These are phyloP conservation scores for Suillus lakei DNA, from an alignment of 768 basidiomycete species.

Conservation along the genomic window DNA sequence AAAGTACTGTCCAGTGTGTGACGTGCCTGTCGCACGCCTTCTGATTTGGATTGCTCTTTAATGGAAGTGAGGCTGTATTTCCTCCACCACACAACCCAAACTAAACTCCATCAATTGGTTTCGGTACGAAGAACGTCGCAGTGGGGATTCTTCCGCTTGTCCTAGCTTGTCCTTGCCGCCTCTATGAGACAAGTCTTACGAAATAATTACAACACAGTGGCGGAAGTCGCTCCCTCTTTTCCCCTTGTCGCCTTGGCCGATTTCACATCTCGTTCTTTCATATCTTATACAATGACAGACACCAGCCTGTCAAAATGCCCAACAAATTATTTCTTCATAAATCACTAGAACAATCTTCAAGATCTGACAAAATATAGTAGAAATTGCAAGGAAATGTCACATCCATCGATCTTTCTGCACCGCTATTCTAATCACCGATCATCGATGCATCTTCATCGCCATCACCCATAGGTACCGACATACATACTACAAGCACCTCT, in stretches of 20 bases:
- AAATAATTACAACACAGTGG: constrained; percentile 35
- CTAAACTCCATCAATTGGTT: constrained; percentile 8
- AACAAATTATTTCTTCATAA: not conserved
- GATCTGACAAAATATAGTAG: not conserved
- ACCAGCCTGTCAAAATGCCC: not conserved
- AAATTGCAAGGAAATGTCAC: constrained; percentile 3
- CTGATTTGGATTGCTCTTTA: not conserved
- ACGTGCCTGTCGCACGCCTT: constrained; percentile 2
- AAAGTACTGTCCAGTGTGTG: not conserved
- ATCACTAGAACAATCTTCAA: not conserved
- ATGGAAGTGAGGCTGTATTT: not conserved
- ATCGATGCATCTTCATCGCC: constrained; percentile 9
- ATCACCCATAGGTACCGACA: not conserved
- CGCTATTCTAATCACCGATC: constrained; percentile 20
- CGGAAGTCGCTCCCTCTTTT: constrained; percentile 15
- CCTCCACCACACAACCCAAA: not conserved
- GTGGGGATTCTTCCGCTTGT: constrained; percentile 15
- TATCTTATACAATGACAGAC: constrained; percentile 1
- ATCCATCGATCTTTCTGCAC: constrained; percentile 6
- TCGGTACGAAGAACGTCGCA: constrained; percentile 15
- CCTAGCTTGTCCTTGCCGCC: constrained; percentile 18
- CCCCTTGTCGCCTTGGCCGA: constrained; percentile 7
- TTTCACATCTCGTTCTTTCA: constrained; percentile 18
- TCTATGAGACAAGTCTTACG: constrained; percentile 34
- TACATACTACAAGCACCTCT: not conserved